A percentile compares a stretch with the other conserved stretches of the same genome.
Evolutionary conservation across 208 protist genomes (phyloP).

Genomic region (Acanthamoeba sp.): DNA sequence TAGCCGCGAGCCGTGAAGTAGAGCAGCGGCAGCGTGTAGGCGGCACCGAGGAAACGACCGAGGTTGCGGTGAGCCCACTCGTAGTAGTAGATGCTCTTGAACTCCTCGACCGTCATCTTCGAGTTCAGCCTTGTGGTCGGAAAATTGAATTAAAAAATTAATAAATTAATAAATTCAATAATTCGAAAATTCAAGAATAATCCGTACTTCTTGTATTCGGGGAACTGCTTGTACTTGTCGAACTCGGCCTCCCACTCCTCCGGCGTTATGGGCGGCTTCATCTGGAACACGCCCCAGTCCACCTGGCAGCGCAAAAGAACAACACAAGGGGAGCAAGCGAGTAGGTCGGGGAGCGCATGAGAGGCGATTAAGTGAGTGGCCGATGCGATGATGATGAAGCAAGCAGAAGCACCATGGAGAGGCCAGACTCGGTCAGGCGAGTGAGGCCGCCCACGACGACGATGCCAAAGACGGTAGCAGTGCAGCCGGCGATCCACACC

Average conservation of each 20-base stretch:
- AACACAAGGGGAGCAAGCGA: no score
- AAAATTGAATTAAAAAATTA: neutral
- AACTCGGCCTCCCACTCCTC: conserved; percentile 97
- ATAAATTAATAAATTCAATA: neutral
- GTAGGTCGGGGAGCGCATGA: no score
- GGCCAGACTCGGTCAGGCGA: conserved; percentile 95
- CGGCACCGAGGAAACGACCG: conserved; percentile 93
- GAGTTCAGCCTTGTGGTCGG: conserved; percentile 86
- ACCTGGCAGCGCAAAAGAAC: neutral
- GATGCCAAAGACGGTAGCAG: conserved; percentile 93
- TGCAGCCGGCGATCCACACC: conserved; percentile 93
- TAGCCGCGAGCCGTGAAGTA: conserved; percentile 92
- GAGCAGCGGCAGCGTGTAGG: conserved; percentile 93
- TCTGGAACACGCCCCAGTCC: conserved; percentile 11
- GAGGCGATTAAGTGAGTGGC: neutral
- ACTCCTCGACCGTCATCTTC: conserved; percentile 95
- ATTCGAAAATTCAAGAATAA: conserved; percentile 27
- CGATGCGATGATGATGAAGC: conserved; percentile 4
- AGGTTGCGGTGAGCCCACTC: conserved; percentile 97
- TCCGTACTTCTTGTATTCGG: conserved; percentile 95
- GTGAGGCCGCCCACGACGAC: conserved; percentile 96
- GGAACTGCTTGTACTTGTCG: conserved; percentile 96
- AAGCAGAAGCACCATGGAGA: conserved; percentile 93
- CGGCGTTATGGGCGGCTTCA: neutral
- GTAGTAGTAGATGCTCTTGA: conserved; percentile 98